Conservation (phyloP, 1,139 yeast genomes). For the Sugiyamaella japonica region DNA sequence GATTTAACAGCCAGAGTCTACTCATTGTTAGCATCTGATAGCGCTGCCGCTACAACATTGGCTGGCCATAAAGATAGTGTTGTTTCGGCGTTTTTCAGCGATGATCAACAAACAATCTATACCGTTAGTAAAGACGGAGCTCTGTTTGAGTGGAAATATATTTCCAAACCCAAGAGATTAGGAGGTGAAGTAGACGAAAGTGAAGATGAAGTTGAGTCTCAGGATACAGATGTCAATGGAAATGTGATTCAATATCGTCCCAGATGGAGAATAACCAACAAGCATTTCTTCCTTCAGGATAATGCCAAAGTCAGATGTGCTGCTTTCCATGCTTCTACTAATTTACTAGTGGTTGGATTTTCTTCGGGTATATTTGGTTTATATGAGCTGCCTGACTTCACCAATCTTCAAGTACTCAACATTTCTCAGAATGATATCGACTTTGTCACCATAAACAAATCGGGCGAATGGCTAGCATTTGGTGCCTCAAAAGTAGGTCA, state of each 20-base stretch:
- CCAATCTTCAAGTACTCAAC: conserved; percentile 75
- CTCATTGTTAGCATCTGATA: conserved; percentile 72
- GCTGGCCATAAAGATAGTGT: conserved; percentile 94
- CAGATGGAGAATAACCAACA: conserved; percentile 82
- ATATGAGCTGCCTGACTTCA: conserved; percentile 82
- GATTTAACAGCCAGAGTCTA: conserved; percentile 90
- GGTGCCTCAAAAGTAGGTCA: conserved; percentile 94
- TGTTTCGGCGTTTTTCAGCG: conserved; percentile 79
- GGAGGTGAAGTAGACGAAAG: conserved; percentile 29
- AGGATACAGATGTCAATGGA: conserved; percentile 38
- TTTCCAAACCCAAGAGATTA: conserved; percentile 48
- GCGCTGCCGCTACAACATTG: conserved; percentile 77
- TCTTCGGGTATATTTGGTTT: conserved; percentile 86
- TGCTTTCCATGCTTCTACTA: conserved; percentile 72
- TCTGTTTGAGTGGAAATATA: conserved; percentile 85
- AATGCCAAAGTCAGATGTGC: conserved; percentile 73
- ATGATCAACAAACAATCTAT: conserved; percentile 82
- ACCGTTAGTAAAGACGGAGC: conserved; percentile 97
- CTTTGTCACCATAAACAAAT: conserved; percentile 70
- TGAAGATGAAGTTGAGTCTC: conserved; percentile 41
- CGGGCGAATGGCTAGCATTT: conserved; percentile 97
- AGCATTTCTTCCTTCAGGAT: conserved; percentile 68
- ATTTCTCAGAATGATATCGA: conserved; percentile 92
- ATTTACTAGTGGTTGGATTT: conserved; percentile 85
- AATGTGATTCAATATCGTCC: conserved; percentile 37